A percentile compares a stretch with the other conserved stretches of the same genome.
Evolutionary conservation across 176 grass and related monocot genomes (phyloP).

Genomic region (Aegilops speltoides): DNA sequence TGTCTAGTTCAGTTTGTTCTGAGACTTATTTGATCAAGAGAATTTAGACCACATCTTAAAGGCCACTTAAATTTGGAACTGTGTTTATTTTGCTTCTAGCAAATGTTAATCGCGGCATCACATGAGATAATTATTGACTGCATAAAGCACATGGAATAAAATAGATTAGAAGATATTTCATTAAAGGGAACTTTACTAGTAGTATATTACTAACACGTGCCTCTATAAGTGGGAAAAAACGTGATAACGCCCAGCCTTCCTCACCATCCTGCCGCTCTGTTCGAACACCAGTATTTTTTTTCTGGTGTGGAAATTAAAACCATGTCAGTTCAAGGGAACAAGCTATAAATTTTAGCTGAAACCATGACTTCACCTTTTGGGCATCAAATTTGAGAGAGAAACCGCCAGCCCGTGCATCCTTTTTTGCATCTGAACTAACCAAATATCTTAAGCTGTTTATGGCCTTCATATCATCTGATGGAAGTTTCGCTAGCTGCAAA

Average conservation of each 20-base stretch:
- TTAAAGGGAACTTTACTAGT: background rate
- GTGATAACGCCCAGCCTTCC: conserved; percentile 74
- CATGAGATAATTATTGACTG: conserved; percentile 22
- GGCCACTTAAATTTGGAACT: background rate
- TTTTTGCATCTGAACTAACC: conserved; percentile 55
- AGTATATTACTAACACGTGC: conserved; percentile 22
- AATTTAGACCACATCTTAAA: background rate
- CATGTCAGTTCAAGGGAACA: conserved; percentile 33
- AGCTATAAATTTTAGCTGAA: conserved; percentile 17
- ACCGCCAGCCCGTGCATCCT: conserved; percentile 35
- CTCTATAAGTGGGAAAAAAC: conserved; percentile 89
- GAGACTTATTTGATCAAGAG: background rate
- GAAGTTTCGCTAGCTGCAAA: conserved; percentile 87
- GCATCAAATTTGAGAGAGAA: conserved; percentile 94
- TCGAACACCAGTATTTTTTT: conserved; percentile 75
- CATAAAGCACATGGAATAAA: conserved; percentile 1
- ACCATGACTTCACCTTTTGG: conserved; percentile 56
- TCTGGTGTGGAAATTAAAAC: conserved; percentile 41
- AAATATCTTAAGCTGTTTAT: conserved; percentile 78
- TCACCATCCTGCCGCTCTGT: conserved; percentile 70
- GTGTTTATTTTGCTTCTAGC: conserved; percentile 11
- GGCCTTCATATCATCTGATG: conserved; percentile 66
- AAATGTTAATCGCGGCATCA: background rate
- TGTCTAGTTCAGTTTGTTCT: background rate
- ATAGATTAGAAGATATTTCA: background rate